Evolutionary conservation across 495 filamentous ascomycete species (phyloP), one percentile per base, ranked within the genome.

Genomic region (Collariella sp.): DNA sequence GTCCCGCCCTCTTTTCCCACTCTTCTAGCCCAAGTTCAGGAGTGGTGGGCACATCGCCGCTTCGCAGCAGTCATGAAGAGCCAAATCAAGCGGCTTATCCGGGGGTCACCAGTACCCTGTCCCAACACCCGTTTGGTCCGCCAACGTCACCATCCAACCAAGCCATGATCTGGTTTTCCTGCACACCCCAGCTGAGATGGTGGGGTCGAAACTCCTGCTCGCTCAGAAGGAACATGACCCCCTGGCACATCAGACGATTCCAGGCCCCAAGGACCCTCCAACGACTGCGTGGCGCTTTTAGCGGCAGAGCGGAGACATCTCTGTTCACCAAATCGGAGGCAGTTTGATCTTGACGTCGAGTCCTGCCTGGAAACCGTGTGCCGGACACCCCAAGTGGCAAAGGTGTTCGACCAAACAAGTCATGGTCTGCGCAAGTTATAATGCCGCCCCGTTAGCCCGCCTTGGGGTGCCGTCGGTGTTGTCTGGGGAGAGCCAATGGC

Each of bases 201-300:
- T n/a, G n/a, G n/a, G n/a, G n/a, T n/a, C n/a, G n/a, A n/a, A n/a
- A n/a, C n/a, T n/a, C n/a, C n/a, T n/a, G n/a, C n/a, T n/a, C n/a
- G n/a, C n/a, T n/a, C n/a, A 9, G 26, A 31, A 31, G 26, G 52
- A 46, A 50, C 54, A 41, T 46, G 40, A 46, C 33, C n/a, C n/a
- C n/a, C n/a, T n/a, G n/a, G n/a, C 22, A 39, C 36, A 34, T 45
- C 48, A 42, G 41, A 36, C 54, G 47, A 56, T 33, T 38, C 49
- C 43, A 29, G 49, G 49, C 33, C 41, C 43, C 49, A 18, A 33
- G 29, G 46, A 5, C 24, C 43, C 33, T 47, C 51, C 11, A 29
- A n/a, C n/a, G 23, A 9, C 22, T 20, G 13, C 15, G 49, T 57
- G 55, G 55, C 55, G 55, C 52, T 26, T 7, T 43, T 52, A 53